Base-by-base conservation (phyloP, 1,284 basidiomycete genomes). In the Cryptococcus amylolentus region DNA sequence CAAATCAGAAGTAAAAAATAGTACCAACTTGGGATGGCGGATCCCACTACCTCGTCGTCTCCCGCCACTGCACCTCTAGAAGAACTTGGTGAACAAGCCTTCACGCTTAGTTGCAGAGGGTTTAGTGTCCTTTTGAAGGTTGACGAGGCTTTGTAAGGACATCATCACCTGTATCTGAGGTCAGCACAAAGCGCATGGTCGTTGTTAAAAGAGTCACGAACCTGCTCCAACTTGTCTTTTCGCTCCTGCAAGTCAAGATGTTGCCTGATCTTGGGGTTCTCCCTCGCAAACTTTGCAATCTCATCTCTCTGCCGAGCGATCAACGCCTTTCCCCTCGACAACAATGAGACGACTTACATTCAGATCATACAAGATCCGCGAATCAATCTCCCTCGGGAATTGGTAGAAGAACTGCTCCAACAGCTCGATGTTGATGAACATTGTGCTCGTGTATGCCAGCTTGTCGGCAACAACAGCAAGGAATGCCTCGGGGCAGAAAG, bases 381-480 rank as follows among this genome's bases (percentile, higher is more conserved):
- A 89, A 74, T 98, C 94, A 60, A 98, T 95, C 79, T 98, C 95
- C 38, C 94, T 86, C 53, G 95, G 95, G 81, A 98, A 97, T 87
- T 96, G 91, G 73, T 98, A 97, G 81, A 98, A 98, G 83, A 98
- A 99, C 70, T 98, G 93, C 70, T 94, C 90, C 1, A 98, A 83
- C 9, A 98, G 81, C 76, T 98, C 95, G 57, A 97, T 94, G 78
- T 91, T 97, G 82, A 99, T 95, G 78, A 98, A 98, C 89, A 98
- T 93, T 2, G 94, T 87, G 0, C 91, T 89, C 0, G 94, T 98
- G 72, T 94, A 89, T 0, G 95, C 92, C 38, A 99, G 82, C 78
- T 98, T 98, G 76, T 98, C 92, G 2, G 95, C 91, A 10, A 99
- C 92, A 31, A 96, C 91, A 66, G 93, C 88, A 58, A 99, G 81